A percentile compares a stretch with the other conserved stretches of the same genome.
Conservation (phyloP, 306 rosid genomes). For the Lathyrus oleraceus region DNA sequence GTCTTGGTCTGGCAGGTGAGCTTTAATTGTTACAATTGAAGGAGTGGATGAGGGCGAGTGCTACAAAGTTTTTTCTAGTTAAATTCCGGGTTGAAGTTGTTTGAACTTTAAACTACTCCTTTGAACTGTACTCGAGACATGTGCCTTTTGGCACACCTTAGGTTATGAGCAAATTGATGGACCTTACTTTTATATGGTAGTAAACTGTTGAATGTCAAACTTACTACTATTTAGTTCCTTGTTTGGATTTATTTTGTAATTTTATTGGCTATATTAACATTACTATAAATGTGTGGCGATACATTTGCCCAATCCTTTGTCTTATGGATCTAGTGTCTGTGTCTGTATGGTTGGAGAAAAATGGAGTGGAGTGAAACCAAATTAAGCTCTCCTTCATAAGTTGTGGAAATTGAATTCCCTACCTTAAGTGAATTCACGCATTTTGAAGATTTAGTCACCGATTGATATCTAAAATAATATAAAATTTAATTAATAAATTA, state of each 20-base stretch:
- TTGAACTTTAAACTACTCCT: constrained; percentile 32
- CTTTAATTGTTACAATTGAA: constrained; percentile 26
- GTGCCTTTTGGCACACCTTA: constrained; percentile 16
- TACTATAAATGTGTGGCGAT: not conserved
- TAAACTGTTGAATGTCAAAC: constrained; percentile 12
- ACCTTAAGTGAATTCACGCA: no score
- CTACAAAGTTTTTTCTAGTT: constrained; percentile 18
- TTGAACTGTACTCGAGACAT: constrained; percentile 28
- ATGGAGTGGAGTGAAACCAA: not conserved
- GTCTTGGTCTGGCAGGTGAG: constrained; percentile 53
- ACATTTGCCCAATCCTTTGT: not conserved
- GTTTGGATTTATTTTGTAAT: not conserved
- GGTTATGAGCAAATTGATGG: constrained; percentile 31
- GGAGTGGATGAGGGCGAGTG: constrained; percentile 39
- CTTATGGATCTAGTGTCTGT: not conserved
- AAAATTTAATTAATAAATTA: no score
- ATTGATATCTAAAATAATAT: no score
- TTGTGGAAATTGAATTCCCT: not conserved
- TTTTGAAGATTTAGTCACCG: no score
- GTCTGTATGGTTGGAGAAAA: not conserved
- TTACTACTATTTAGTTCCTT: not conserved
- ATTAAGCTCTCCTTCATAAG: not conserved
- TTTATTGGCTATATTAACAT: not conserved
- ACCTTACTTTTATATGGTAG: constrained; percentile 29
- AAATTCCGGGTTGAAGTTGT: constrained; percentile 32